These are phyloP conservation scores for Brasilioporus rufonigricans DNA, from an alignment of 768 basidiomycete genomes.

Conservation along the genomic window DNA sequence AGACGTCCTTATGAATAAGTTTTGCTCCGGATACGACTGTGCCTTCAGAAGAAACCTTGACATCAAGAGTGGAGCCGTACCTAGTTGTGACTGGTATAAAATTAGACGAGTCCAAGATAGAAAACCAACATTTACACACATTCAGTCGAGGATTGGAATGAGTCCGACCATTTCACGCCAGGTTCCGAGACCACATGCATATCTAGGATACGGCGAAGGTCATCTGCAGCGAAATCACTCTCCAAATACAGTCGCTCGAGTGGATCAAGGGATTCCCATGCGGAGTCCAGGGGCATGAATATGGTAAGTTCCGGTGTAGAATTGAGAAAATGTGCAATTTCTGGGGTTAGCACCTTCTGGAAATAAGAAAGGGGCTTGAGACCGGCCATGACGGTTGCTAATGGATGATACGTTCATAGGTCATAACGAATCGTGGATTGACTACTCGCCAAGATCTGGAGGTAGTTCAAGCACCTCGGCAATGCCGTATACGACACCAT, in stretches of 20 bases:
- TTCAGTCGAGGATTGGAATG: slow-evolving; percentile 49
- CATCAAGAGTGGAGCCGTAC: slow-evolving; percentile 62
- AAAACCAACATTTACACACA: slow-evolving; percentile 41
- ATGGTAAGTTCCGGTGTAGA: slow-evolving; percentile 74
- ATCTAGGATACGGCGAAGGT: slow-evolving; percentile 72
- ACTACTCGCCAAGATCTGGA: slow-evolving; percentile 61
- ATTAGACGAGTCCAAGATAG: slow-evolving; percentile 10
- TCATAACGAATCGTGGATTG: not conserved
- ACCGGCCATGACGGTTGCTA: slow-evolving; percentile 60
- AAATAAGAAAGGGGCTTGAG: slow-evolving; percentile 72
- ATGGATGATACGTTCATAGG: slow-evolving; percentile 1
- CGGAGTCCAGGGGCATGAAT: slow-evolving; percentile 84
- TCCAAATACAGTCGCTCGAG: slow-evolving; percentile 87
- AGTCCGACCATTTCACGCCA: slow-evolving; percentile 65
- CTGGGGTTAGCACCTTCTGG: slow-evolving; percentile 62
- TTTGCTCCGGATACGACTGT: slow-evolving; percentile 56
- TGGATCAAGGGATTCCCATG: slow-evolving; percentile 74
- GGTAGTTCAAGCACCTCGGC: slow-evolving; percentile 74
- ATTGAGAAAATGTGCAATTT: slow-evolving; percentile 56
- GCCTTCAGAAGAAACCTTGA: slow-evolving; percentile 52
- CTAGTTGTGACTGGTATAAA: slow-evolving; percentile 61
- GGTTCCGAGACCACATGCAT: slow-evolving; percentile 68
- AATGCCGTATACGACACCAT: slow-evolving; percentile 79
- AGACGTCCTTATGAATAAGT: slow-evolving; percentile 77
- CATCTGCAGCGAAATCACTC: slow-evolving; percentile 81